Evolutionary conservation across 257 asterid genomes (phyloP).

Genomic region (Gentiana straminea): DNA sequence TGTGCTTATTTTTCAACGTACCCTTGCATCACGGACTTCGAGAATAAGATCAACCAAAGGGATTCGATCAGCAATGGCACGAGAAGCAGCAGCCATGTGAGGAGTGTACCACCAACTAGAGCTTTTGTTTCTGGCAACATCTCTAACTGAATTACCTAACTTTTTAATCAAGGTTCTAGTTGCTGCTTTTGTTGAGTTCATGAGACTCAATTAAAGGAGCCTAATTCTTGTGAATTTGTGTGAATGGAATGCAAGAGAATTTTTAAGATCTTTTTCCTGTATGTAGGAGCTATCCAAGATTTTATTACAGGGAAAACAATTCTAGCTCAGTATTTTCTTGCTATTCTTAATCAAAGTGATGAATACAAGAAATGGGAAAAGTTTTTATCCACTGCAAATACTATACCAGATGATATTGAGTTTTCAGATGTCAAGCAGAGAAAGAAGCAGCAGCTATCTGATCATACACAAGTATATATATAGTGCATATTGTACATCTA

Average conservation of each 20-base stretch:
- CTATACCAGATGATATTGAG: slow-evolving; percentile 5
- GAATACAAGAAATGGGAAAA: slow-evolving; percentile 82
- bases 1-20: slow-evolving; percentile 1
- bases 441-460: slow-evolving; percentile 43
- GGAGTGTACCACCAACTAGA: slow-evolving; percentile 91
- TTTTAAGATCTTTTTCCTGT: not conserved
- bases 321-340: slow-evolving; percentile 61
- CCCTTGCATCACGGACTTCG: slow-evolving; percentile 86
- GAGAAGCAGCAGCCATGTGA: slow-evolving; percentile 86
- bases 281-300: slow-evolving; percentile 60
- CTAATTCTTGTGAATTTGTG: no score
- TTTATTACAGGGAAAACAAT: slow-evolving; percentile 43
- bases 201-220: not conserved
- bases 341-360: slow-evolving; percentile 40
- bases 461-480: slow-evolving; percentile 79
- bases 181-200: slow-evolving; percentile 26
- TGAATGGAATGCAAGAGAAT: not conserved
- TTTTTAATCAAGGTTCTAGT: slow-evolving; percentile 26
- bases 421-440: slow-evolving; percentile 19
- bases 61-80: slow-evolving; percentile 55
- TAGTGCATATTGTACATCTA: no score
- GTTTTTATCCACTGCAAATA: slow-evolving; percentile 18
- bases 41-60: slow-evolving; percentile 66
- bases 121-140: slow-evolving; percentile 42
- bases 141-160: slow-evolving; percentile 52